Base-by-base conservation (phyloP, 129 eudicot genomes). In the Chrysanthemum seticuspe region DNA sequence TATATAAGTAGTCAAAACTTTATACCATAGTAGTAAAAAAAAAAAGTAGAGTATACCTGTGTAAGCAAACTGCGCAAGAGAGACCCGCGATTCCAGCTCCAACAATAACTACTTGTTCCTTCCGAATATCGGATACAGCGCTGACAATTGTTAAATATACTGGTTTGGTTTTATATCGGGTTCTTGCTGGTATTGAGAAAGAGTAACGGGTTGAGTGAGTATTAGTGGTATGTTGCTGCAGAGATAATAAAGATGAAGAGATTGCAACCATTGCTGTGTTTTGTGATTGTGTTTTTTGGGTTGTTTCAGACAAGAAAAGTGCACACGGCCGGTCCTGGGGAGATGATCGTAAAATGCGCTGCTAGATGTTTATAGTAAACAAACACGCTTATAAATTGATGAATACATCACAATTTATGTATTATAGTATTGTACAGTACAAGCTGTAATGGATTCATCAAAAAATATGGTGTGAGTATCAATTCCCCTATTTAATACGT, bases 61-160 rank as follows among this genome's bases (percentile, higher is more conserved):
- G 91, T 45, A 94, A 91, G 14, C 96, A 85, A 51, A 94, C 85
- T 11, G 98, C 92, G 9, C 97, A 85, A 51, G 97, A 87, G 40
- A 94, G 92, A 66, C 98, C 98, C 18, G 97, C 91, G 27, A 94
- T 86, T 76, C 98, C 98, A 16, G 87, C 97, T 53, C 98, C 98
- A 5, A 94, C 80, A 18, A 94, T 94, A 13, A 94, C 93, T 16
- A 94, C 70, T 62, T 87, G 81, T 84, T 87, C 97, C 68, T 84
- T 80, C 55, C 64, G 68, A 5, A 68, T 77, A 60, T 81, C 85
- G 12, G 68, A 16, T 70, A 52, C 45, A 25, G 78, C 67, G 5
- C 52, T 45, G 21, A 34, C 64, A 25, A 79, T 73, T 59, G 80
- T 81, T 56, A 71, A 45, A 53, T 57, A 73, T 6, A 50, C 18